Conservation (phyloP, 2,329 filamentous ascomycete genomes). For the Boeremia exigua region DNA sequence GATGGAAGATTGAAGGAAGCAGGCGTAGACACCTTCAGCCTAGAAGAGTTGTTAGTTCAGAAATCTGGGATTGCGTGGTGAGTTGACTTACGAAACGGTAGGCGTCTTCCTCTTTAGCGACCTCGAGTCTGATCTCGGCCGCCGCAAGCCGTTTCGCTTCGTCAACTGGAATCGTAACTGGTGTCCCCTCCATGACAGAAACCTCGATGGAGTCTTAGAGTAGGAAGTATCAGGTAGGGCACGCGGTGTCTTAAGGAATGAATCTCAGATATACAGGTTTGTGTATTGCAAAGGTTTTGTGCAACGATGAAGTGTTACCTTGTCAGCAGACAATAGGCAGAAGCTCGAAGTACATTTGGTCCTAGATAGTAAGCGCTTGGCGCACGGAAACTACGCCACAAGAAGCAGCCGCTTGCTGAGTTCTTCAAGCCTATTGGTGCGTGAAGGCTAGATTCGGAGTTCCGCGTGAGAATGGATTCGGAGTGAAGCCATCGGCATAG, state of each 20-base stretch:
- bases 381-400: conserved; percentile 4
- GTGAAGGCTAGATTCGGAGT: background rate
- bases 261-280: background rate
- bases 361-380: background rate
- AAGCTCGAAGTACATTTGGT: background rate
- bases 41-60: conserved; percentile 4
- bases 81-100: conserved; percentile 23
- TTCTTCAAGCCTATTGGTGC: background rate
- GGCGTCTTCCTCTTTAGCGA: conserved; percentile 26
- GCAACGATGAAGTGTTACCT: background rate
- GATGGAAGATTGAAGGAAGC: conserved; percentile 32
- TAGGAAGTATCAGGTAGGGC: conserved; percentile 15
- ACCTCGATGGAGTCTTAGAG: conserved; percentile 28
- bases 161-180: conserved; percentile 31
- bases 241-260: too few relatives aligned
- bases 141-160: conserved; percentile 25
- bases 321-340: background rate
- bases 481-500: background rate
- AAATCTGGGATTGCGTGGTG: background rate
- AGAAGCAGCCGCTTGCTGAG: conserved; percentile 3
- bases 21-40: conserved; percentile 39
- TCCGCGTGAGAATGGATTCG: background rate
- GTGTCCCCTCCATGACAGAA: background rate
- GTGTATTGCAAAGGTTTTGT: background rate
- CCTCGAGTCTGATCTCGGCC: conserved; percentile 25